Conservation (phyloP, 345 rosid species). For the Salix arbutifolia region DNA sequence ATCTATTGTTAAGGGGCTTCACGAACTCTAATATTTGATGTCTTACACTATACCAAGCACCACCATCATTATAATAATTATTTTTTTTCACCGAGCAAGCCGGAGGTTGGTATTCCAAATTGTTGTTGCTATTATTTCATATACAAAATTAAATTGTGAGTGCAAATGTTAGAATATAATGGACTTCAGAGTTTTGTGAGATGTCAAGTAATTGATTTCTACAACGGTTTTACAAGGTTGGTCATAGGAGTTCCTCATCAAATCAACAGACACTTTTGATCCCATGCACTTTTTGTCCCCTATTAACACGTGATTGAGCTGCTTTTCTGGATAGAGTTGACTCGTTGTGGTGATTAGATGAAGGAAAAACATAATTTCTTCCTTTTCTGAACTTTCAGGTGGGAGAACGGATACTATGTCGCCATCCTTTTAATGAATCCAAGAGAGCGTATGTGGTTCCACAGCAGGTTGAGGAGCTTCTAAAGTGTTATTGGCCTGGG, state of each 20-base stretch:
- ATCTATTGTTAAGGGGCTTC: neutral
- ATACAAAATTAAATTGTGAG: neutral
- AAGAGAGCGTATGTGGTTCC: slow-evolving; percentile 96
- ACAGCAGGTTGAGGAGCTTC: slow-evolving; percentile 78
- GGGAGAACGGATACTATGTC: slow-evolving; percentile 84
- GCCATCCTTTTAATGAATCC: slow-evolving; percentile 94
- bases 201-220: neutral
- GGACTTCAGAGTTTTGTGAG: neutral
- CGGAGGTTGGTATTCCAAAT: neutral
- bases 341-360: neutral
- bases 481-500: slow-evolving; percentile 92
- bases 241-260: neutral
- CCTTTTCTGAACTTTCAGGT: slow-evolving; percentile 37
- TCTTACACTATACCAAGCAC: neutral
- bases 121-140: neutral
- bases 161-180: neutral
- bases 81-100: neutral
- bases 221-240: neutral
- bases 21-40: neutral
- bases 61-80: too few relatives aligned
- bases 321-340: neutral
- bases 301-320: neutral
- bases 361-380: neutral
- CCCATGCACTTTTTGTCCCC: neutral
- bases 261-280: neutral